Evolutionary conservation across 2,329 filamentous ascomycete species (phyloP).

Genomic region (Beauveria medogensis): DNA sequence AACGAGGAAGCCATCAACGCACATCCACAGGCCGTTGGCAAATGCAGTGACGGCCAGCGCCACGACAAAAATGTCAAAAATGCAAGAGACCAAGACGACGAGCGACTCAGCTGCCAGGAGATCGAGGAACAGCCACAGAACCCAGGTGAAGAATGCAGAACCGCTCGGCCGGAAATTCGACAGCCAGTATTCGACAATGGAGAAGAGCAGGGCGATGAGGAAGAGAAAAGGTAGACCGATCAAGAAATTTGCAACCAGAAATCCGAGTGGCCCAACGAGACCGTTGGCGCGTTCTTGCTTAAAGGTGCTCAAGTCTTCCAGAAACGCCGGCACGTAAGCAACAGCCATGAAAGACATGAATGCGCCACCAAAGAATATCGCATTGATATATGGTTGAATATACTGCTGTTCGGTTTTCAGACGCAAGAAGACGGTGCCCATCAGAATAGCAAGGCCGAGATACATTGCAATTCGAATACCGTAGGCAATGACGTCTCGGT

Average conservation of each 20-base stretch:
- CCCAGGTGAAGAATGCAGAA: slow-evolving; percentile 64
- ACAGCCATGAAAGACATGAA: slow-evolving; percentile 79
- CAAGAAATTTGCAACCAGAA: slow-evolving; percentile 72
- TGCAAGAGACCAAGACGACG: slow-evolving; percentile 64
- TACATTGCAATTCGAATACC: slow-evolving; percentile 81
- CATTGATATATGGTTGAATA: slow-evolving; percentile 76
- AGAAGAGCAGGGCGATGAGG: slow-evolving; percentile 68
- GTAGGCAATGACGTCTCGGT: slow-evolving; percentile 77
- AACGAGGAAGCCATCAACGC: slow-evolving; percentile 75
- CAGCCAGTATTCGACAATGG: slow-evolving; percentile 70
- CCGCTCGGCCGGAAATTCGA: slow-evolving; percentile 62
- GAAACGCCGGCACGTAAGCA: slow-evolving; percentile 75
- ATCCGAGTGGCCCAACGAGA: slow-evolving; percentile 64
- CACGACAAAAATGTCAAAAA: slow-evolving; percentile 75
- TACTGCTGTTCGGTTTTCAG: slow-evolving; percentile 59
- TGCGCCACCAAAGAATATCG: slow-evolving; percentile 66
- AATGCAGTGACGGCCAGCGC: slow-evolving; percentile 74
- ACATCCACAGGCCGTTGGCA: slow-evolving; percentile 87
- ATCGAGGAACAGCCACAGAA: slow-evolving; percentile 81
- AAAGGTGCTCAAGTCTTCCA: slow-evolving; percentile 68
- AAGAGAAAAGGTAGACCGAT: slow-evolving; percentile 78
- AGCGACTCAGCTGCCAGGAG: slow-evolving; percentile 74
- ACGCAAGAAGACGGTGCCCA: slow-evolving; percentile 81
- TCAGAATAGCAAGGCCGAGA: slow-evolving; percentile 65
- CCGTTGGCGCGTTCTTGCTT: slow-evolving; percentile 76